phyloP scores from a whole-genome alignment of 2,329 filamentous ascomycete genomes.

The Dactylellina cionopaga region DNA sequence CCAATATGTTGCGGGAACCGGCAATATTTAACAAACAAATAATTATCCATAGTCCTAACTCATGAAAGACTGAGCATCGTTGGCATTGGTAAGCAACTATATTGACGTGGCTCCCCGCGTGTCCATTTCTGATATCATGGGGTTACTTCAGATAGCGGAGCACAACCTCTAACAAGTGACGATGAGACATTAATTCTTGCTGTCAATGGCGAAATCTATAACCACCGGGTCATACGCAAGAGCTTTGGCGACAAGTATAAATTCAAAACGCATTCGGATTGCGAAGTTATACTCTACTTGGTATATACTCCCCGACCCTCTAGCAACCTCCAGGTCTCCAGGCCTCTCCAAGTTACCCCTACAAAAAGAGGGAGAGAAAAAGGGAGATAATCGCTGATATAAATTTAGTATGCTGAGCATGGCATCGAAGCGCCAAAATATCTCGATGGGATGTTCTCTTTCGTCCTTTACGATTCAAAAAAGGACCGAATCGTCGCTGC shows the following conservation, averaged over 20 bases:
- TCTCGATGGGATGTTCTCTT: conserved; percentile 99
- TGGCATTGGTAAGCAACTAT: conserved; percentile 76
- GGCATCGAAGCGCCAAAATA: conserved; percentile 90
- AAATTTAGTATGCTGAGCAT: conserved; percentile 84
- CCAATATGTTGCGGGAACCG: not conserved
- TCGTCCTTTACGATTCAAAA: conserved; percentile 95
- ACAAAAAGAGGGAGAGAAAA: too few relatives aligned
- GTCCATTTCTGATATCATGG: not conserved
- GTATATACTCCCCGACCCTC: conserved; percentile 65
- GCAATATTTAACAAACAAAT: not conserved
- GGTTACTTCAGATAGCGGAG: conserved; percentile 88
- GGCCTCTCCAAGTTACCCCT: not conserved
- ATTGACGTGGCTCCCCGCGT: not conserved
- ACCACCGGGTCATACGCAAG: conserved; percentile 95
- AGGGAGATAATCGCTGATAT: too few relatives aligned
- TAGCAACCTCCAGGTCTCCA: too few relatives aligned
- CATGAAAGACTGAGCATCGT: conserved; percentile 98
- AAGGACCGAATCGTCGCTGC: conserved; percentile 92
- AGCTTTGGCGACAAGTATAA: conserved; percentile 82
- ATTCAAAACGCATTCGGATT: conserved; percentile 99
- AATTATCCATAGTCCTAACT: conserved; percentile 75
- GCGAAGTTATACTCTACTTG: conserved; percentile 97
- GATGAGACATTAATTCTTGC: conserved; percentile 88
- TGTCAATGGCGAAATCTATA: conserved; percentile 99
- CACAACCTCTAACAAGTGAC: conserved; percentile 92